Evolutionary conservation across 345 rosid species (phyloP).

Genomic region (Populus euphratica): DNA sequence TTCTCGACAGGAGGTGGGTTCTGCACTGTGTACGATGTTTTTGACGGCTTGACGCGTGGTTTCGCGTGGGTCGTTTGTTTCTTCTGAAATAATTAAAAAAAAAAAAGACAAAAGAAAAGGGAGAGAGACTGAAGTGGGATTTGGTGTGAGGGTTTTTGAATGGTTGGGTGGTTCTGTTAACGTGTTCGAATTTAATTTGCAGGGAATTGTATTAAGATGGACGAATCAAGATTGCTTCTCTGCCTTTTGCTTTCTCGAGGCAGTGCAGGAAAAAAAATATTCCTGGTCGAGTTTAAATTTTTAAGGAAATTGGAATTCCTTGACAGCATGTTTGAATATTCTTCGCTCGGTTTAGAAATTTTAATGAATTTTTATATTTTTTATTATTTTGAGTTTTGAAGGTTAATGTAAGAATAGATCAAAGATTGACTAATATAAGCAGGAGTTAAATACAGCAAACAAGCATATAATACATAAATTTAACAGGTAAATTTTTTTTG

Average conservation of each 20-base stretch:
- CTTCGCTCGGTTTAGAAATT: no score
- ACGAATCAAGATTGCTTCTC: not conserved
- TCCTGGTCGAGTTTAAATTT: no score
- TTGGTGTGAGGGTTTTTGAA: not conserved
- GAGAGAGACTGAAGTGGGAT: not conserved
- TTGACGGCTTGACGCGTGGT: slow-evolving; percentile 16
- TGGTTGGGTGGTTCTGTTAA: not conserved
- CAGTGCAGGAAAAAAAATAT: no score
- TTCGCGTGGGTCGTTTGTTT: not conserved
- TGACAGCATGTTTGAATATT: no score
- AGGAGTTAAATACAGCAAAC: no score
- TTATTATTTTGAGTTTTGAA: no score
- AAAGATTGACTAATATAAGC: no score
- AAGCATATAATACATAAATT: no score
- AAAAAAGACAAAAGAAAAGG: not conserved
- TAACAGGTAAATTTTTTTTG: no score
- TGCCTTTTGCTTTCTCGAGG: not conserved
- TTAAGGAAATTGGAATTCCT: no score
- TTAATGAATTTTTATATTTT: no score
- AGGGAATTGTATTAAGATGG: not conserved
- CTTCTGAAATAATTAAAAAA: not conserved
- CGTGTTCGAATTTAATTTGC: not conserved
- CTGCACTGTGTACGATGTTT: not conserved
- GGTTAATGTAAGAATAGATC: no score
- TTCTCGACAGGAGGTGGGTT: slow-evolving; percentile 1